Evolutionary conservation across 176 grass and related monocot species (phyloP).

Genomic region (Stipa capillata): DNA sequence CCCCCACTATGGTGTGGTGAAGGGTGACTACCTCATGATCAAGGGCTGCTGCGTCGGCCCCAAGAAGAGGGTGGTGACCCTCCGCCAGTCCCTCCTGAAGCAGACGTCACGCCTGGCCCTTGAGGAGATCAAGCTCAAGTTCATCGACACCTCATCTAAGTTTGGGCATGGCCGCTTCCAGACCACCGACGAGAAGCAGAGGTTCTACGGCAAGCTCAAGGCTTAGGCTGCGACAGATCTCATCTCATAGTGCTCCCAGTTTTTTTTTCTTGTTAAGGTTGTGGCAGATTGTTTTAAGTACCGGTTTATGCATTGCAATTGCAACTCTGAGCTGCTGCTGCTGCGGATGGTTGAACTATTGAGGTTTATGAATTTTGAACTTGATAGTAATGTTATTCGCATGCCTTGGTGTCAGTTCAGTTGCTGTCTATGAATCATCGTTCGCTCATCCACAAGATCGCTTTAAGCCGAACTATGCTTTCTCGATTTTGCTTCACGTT

Average conservation of each 20-base stretch:
- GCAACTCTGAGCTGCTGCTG: not conserved
- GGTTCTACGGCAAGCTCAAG: conserved; percentile 50
- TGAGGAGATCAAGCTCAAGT: conserved; percentile 97
- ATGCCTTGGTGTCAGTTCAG: not conserved
- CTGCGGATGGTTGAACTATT: not conserved
- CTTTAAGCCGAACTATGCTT: too few relatives aligned
- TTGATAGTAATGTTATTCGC: not conserved
- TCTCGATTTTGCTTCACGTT: too few relatives aligned
- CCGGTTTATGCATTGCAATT: not conserved
- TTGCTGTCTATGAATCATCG: not conserved
- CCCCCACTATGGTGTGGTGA: conserved; percentile 72
- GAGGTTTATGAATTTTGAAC: conserved; percentile 5
- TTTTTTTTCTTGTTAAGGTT: conserved; percentile 1
- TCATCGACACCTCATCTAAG: conserved; percentile 82
- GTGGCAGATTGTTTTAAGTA: not conserved
- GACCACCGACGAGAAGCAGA: too few relatives aligned
- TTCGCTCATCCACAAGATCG: not conserved
- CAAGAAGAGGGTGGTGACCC: too few relatives aligned
- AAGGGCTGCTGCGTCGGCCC: too few relatives aligned
- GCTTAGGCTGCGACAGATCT: not conserved
- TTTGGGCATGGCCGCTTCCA: too few relatives aligned
- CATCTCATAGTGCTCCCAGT: not conserved
- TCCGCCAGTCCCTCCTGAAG: too few relatives aligned
- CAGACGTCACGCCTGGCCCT: too few relatives aligned
- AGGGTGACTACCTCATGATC: conserved; percentile 75